These are phyloP conservation scores for Dillenia suffruticosa DNA, from an alignment of 164 flowering plant genomes.

Conservation along the genomic window DNA sequence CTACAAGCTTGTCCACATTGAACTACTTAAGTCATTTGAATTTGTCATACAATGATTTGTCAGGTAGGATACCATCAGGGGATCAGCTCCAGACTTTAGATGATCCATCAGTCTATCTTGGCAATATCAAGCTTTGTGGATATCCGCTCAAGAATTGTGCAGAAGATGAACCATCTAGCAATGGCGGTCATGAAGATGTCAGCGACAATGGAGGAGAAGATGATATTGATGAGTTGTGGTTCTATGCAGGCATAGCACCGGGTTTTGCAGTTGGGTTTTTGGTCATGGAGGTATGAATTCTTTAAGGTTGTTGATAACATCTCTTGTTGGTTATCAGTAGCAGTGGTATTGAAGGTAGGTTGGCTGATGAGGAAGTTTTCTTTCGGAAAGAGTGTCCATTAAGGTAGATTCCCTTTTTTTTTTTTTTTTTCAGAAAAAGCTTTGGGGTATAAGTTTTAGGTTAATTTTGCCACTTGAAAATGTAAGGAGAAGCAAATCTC, in stretches of 20 bases:
- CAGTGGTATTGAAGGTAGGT: too few species aligned
- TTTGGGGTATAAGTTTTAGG: too few species aligned
- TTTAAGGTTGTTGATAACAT: constrained; percentile 1
- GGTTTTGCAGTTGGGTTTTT: constrained; percentile 17
- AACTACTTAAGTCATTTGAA: constrained; percentile 1
- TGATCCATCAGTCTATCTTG: constrained; percentile 2
- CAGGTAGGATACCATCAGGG: constrained; percentile 11
- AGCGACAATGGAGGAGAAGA: constrained; percentile 1
- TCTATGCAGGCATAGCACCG: not conserved
- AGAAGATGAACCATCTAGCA: not conserved
- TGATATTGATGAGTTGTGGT: not conserved
- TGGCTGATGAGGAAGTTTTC: too few species aligned
- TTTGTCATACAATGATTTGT: constrained; percentile 10
- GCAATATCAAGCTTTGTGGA: constrained; percentile 6
- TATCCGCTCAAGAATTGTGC: constrained; percentile 4
- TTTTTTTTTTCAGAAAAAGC: too few species aligned
- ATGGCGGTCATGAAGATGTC: not conserved
- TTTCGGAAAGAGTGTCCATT: too few species aligned
- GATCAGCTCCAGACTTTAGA: constrained; percentile 9
- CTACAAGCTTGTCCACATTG: constrained; percentile 5
- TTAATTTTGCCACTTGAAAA: too few species aligned
- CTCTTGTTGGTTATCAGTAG: too few species aligned
- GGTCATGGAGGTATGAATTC: constrained; percentile 9
- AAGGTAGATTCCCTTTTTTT: too few species aligned
- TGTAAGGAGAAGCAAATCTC: too few species aligned